Conservation (phyloP, 345 rosid genomes). For the Syzygium oleosum region DNA sequence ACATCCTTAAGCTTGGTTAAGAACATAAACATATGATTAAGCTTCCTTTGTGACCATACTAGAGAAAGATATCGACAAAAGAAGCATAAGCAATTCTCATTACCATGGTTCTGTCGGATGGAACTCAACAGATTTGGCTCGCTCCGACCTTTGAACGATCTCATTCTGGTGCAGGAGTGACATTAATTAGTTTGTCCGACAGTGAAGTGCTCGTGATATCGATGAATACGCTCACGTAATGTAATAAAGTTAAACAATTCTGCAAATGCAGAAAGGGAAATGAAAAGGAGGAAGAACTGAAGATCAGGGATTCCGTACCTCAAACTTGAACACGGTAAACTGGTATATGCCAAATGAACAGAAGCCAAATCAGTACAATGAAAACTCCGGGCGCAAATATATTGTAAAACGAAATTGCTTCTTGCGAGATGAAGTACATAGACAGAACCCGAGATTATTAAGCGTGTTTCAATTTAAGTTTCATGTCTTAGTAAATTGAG, state of each 20-base stretch:
- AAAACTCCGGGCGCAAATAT: background rate
- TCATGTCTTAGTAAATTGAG: background rate
- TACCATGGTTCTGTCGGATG: slow-evolving; percentile 78
- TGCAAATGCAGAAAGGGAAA: background rate
- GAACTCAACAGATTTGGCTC: slow-evolving; percentile 63
- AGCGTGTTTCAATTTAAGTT: background rate
- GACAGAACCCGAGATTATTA: background rate
- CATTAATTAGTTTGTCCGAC: background rate
- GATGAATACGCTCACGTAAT: background rate
- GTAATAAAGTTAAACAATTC: background rate
- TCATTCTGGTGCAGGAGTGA: slow-evolving; percentile 36
- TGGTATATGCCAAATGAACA: background rate
- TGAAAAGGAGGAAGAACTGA: background rate
- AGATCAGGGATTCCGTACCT: background rate
- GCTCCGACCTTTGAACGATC: slow-evolving; percentile 45
- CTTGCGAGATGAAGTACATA: background rate
- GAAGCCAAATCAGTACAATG: background rate
- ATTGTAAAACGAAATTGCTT: background rate
- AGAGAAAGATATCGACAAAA: background rate
- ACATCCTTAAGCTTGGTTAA: background rate
- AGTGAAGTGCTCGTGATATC: background rate
- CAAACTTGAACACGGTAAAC: background rate
- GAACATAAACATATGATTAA: background rate
- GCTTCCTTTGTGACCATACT: background rate
- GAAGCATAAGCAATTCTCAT: background rate